Evolutionary conservation across 768 basidiomycete genomes (phyloP).

Genomic region (Russula lepida): DNA sequence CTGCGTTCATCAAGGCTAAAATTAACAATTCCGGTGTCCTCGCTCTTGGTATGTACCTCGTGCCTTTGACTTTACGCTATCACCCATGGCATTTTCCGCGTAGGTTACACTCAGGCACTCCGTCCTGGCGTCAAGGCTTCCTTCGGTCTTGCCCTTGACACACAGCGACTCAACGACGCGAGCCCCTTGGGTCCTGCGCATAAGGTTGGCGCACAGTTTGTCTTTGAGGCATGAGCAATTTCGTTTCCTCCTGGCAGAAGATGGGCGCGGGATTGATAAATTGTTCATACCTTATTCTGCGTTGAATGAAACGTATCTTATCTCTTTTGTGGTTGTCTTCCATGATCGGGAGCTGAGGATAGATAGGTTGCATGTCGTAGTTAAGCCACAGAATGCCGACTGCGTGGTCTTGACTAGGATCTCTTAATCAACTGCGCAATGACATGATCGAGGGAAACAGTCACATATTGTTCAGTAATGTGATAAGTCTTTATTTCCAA

Average conservation of each 20-base stretch:
- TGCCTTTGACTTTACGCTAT: background rate
- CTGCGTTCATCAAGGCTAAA: conserved; percentile 96
- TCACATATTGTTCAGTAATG: conserved; percentile 15
- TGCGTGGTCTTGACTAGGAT: background rate
- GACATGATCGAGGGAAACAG: background rate
- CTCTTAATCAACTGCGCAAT: background rate
- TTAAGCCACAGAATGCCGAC: background rate
- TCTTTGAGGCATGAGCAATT: conserved; percentile 20
- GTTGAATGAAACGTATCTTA: conserved; percentile 8
- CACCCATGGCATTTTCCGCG: conserved; percentile 14
- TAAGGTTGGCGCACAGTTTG: conserved; percentile 38
- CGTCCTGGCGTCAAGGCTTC: conserved; percentile 88
- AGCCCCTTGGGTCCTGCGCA: conserved; percentile 55
- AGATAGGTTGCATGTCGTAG: background rate
- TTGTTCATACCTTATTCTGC: conserved; percentile 14
- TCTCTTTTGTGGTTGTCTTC: background rate
- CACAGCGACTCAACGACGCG: conserved; percentile 77
- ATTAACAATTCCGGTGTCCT: conserved; percentile 95
- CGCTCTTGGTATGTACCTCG: conserved; percentile 54
- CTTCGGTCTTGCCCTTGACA: conserved; percentile 94
- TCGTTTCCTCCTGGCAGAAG: background rate
- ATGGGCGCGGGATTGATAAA: conserved; percentile 1
- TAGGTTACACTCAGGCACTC: conserved; percentile 87
- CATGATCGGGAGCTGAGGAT: background rate
- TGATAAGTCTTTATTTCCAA: conserved; percentile 17